Evolutionary conservation across 129 eudicot genomes (phyloP).

Genomic region (Rutidosis leptorrhynchoides): DNA sequence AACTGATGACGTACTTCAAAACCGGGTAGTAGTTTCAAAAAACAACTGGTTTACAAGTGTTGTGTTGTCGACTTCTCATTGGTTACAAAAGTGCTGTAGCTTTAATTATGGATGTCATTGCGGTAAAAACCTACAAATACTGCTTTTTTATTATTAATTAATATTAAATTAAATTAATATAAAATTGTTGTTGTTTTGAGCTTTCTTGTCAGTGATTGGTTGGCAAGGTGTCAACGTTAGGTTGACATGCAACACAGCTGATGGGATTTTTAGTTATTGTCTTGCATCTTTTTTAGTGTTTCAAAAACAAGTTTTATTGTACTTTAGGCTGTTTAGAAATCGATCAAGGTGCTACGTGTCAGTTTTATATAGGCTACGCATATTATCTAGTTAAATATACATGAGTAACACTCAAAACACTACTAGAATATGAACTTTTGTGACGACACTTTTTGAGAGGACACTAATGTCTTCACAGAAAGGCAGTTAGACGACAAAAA

Average conservation of each 20-base stretch:
- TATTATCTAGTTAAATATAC: not conserved
- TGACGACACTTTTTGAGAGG: no score
- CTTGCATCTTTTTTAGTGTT: slow-evolving; percentile 29
- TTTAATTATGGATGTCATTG: slow-evolving; percentile 6
- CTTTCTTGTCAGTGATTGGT: slow-evolving; percentile 33
- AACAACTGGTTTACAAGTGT: slow-evolving; percentile 19
- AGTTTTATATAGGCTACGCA: not conserved
- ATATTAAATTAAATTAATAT: not conserved
- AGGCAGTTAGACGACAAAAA: no score
- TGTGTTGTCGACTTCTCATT: slow-evolving; percentile 30
- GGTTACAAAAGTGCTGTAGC: slow-evolving; percentile 10
- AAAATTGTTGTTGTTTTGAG: slow-evolving; percentile 19
- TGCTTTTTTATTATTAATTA: not conserved
- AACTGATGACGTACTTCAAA: slow-evolving; percentile 15
- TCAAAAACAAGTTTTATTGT: slow-evolving; percentile 22
- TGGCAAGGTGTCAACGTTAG: slow-evolving; percentile 20
- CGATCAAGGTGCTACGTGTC: slow-evolving; percentile 30
- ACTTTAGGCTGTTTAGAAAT: slow-evolving; percentile 11
- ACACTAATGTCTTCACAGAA: no score
- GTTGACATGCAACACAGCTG: slow-evolving; percentile 22
- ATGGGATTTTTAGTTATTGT: slow-evolving; percentile 26
- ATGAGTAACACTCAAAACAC: not conserved
- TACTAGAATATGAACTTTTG: no score
- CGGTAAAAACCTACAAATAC: slow-evolving; percentile 17
- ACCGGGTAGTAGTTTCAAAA: slow-evolving; percentile 12